phyloP scores from a whole-genome alignment of 768 basidiomycete species.

The Clitopilus hobsonii region DNA sequence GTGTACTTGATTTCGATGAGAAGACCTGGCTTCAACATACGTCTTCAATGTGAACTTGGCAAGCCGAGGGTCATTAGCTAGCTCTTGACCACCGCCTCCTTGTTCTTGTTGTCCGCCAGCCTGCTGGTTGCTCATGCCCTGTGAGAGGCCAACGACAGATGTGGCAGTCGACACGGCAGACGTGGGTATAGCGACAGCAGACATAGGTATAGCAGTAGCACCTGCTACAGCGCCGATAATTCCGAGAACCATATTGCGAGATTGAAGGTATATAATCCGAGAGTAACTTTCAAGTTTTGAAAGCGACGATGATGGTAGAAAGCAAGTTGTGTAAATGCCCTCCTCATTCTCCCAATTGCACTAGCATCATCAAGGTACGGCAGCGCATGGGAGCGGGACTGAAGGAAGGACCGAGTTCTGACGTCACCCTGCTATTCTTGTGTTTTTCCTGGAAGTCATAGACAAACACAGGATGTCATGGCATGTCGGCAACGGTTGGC shows the following conservation, averaged over 20 bases:
- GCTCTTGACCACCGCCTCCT: conserved; percentile 12
- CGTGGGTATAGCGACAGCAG: conserved; percentile 18
- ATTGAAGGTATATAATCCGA: not conserved
- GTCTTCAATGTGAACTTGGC: conserved; percentile 21
- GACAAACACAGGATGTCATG: not conserved
- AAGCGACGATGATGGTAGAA: not conserved
- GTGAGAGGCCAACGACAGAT: conserved; percentile 21
- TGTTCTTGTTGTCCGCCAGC: conserved; percentile 2
- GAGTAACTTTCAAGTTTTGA: not conserved
- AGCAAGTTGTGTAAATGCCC: not conserved
- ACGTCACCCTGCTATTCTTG: not conserved
- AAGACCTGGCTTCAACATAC: conserved; percentile 9
- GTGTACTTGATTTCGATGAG: conserved; percentile 11
- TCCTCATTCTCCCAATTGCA: not conserved
- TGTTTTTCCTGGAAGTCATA: not conserved
- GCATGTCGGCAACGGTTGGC: too few species aligned
- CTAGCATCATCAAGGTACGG: not conserved
- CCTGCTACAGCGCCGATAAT: conserved; percentile 22
- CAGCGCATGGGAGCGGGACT: not conserved
- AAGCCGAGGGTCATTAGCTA: conserved; percentile 20
- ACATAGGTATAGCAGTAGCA: conserved; percentile 4
- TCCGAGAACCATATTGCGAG: conserved; percentile 13
- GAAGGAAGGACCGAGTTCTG: not conserved
- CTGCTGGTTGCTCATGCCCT: conserved; percentile 19
- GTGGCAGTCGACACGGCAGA: conserved; percentile 20